Evolutionary conservation across 1,284 basidiomycete species (phyloP).

Genomic region (Tilletiaria anomala): DNA sequence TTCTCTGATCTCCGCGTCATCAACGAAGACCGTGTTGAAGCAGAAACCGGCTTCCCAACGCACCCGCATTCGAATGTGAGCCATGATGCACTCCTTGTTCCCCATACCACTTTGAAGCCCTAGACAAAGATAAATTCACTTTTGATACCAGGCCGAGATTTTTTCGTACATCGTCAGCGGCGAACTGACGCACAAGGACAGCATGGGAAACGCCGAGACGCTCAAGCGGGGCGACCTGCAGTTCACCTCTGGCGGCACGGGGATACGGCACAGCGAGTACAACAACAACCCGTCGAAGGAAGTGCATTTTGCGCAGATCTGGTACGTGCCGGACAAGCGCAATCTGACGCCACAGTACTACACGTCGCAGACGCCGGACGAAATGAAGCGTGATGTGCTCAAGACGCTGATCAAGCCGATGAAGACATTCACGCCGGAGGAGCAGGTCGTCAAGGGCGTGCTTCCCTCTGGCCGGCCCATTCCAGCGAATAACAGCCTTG

Average conservation of each 20-base stretch:
- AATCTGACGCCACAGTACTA: conserved; percentile 18
- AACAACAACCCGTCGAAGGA: conserved; percentile 52
- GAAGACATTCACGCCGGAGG: conserved; percentile 6
- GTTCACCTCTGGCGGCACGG: conserved; percentile 75
- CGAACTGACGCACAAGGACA: conserved; percentile 58
- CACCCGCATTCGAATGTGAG: conserved; percentile 53
- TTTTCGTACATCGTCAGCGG: conserved; percentile 73
- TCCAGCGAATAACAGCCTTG: conserved; percentile 13
- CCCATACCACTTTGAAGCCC: not conserved
- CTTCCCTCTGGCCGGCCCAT: conserved; percentile 14
- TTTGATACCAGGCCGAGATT: conserved; percentile 53
- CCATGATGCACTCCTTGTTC: not conserved
- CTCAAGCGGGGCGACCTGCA: conserved; percentile 76
- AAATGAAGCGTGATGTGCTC: conserved; percentile 13
- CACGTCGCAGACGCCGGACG: conserved; percentile 14
- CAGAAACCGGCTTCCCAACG: conserved; percentile 65
- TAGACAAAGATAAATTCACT: not conserved
- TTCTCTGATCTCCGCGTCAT: conserved; percentile 47
- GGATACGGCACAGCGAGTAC: conserved; percentile 56
- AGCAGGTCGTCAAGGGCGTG: conserved; percentile 8
- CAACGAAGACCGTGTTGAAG: conserved; percentile 76
- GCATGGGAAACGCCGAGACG: conserved; percentile 74
- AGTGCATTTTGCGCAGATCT: conserved; percentile 28
- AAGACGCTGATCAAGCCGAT: conserved; percentile 21
- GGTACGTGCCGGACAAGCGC: conserved; percentile 16